Evolutionary conservation across 768 basidiomycete species (phyloP).

Genomic region (Albatrellus ellisii): DNA sequence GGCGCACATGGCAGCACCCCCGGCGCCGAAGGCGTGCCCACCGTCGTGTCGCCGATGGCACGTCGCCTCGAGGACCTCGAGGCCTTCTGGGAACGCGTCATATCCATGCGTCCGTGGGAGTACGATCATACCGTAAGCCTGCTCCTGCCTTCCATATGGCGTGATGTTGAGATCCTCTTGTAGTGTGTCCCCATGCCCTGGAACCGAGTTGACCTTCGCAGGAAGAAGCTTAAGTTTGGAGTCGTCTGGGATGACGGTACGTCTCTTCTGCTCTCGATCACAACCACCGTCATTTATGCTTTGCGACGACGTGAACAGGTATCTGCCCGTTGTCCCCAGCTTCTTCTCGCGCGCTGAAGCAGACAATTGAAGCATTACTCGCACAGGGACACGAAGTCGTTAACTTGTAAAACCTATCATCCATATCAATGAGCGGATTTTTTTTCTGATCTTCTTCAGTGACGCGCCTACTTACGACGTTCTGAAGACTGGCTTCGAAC

Average conservation of each 20-base stretch:
- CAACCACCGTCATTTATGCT: too few species aligned
- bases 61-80: conserved; percentile 27
- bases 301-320: conserved; percentile 16
- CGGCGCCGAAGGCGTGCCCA: conserved; percentile 26
- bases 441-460: neutral
- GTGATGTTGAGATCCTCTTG: neutral
- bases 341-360: conserved; percentile 24
- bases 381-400: conserved; percentile 28
- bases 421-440: neutral
- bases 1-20: conserved; percentile 21
- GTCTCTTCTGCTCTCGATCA: conserved; percentile 4
- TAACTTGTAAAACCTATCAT: too few species aligned
- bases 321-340: conserved; percentile 28
- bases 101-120: conserved; percentile 29
- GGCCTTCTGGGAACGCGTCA: conserved; percentile 29
- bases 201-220: conserved; percentile 22
- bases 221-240: conserved; percentile 26
- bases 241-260: conserved; percentile 30
- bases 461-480: neutral
- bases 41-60: conserved; percentile 28
- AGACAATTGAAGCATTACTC: conserved; percentile 21
- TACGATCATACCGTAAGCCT: conserved; percentile 28
- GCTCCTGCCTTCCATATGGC: neutral
- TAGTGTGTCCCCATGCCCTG: conserved; percentile 32
- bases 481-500: neutral